Conservation (phyloP, 192 early-diverging fungal species). For the Backusella mclennaniae region DNA sequence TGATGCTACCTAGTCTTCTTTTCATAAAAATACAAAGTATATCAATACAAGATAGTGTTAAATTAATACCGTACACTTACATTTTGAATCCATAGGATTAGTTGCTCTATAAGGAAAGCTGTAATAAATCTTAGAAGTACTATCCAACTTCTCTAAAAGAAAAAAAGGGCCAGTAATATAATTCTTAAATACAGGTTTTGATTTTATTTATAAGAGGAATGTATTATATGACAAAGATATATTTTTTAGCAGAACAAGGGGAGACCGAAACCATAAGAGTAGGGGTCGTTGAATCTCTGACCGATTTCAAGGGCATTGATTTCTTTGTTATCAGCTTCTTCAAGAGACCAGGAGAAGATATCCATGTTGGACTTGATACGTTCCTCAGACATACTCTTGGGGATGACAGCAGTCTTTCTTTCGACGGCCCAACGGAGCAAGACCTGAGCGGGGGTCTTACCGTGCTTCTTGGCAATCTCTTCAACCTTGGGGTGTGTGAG, state of each 20-base stretch:
- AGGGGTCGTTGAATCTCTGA: slow-evolving; percentile 49
- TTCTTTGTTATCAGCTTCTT: slow-evolving; percentile 43
- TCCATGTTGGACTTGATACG: slow-evolving; percentile 59
- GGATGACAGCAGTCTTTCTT: slow-evolving; percentile 63
- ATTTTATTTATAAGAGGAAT: slow-evolving; percentile 8
- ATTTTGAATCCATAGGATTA: too few relatives aligned
- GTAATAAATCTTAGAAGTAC: too few relatives aligned
- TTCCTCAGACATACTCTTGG: slow-evolving; percentile 56
- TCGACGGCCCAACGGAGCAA: slow-evolving; percentile 64
- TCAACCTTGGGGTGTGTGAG: slow-evolving; percentile 46
- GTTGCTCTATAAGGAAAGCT: too few relatives aligned
- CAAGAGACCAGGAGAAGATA: slow-evolving; percentile 45
- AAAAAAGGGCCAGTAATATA: background rate
- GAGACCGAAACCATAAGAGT: slow-evolving; percentile 39
- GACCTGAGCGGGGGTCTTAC: slow-evolving; percentile 57
- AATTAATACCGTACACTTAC: too few relatives aligned
- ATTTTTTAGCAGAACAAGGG: slow-evolving; percentile 44
- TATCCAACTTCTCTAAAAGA: background rate
- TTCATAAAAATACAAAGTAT: too few relatives aligned
- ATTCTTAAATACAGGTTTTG: slow-evolving; percentile 1
- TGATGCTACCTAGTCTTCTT: too few relatives aligned
- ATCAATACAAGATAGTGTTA: too few relatives aligned
- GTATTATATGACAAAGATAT: slow-evolving; percentile 1
- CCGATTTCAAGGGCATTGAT: slow-evolving; percentile 44
- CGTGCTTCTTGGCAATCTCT: slow-evolving; percentile 52